Percentiles rank a stretch among this genome's conserved stretches.
Evolutionary conservation across 1,139 yeast genomes (phyloP).

Genomic region (Yueomyces sp.): DNA sequence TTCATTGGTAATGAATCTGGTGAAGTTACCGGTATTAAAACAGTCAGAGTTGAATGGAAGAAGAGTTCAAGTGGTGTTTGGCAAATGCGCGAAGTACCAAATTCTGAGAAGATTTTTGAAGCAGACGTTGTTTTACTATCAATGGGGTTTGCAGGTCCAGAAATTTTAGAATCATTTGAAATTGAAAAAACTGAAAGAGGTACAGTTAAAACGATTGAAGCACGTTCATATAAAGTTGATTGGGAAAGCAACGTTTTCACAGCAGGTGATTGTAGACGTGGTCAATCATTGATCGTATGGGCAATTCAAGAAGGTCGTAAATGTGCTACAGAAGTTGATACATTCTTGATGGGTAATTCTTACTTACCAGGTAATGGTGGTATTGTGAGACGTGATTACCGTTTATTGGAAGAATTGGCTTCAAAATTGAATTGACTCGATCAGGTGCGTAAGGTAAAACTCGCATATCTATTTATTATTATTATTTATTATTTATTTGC

Average conservation of each 20-base stretch:
- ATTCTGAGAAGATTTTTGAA: slow-evolving; percentile 84
- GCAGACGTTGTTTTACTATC: slow-evolving; percentile 90
- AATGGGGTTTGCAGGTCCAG: slow-evolving; percentile 98
- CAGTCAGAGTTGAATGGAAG: slow-evolving; percentile 97
- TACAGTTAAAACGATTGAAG: slow-evolving; percentile 58
- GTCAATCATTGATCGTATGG: slow-evolving; percentile 97
- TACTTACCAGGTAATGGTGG: slow-evolving; percentile 92
- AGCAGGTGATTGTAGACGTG: slow-evolving; percentile 98
- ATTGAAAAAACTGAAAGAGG: slow-evolving; percentile 77
- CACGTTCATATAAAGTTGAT: slow-evolving; percentile 60
- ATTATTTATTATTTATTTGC: not conserved
- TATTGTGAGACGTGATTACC: slow-evolving; percentile 71
- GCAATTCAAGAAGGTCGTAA: slow-evolving; percentile 99
- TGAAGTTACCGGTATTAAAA: slow-evolving; percentile 83
- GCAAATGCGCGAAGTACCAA: slow-evolving; percentile 98
- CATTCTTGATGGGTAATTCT: slow-evolving; percentile 62
- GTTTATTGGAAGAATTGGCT: slow-evolving; percentile 60
- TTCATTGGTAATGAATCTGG: slow-evolving; percentile 92
- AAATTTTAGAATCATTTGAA: slow-evolving; percentile 54
- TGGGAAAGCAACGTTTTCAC: slow-evolving; percentile 64
- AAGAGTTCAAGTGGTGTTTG: slow-evolving; percentile 91
- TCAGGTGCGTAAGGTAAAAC: too few relatives aligned
- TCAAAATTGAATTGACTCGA: slow-evolving; percentile 25
- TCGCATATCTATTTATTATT: too few relatives aligned
- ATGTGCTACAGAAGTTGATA: slow-evolving; percentile 90